Conservation (phyloP, 345 rosid species). For the rapeseed (Brassica napus) region DNA sequence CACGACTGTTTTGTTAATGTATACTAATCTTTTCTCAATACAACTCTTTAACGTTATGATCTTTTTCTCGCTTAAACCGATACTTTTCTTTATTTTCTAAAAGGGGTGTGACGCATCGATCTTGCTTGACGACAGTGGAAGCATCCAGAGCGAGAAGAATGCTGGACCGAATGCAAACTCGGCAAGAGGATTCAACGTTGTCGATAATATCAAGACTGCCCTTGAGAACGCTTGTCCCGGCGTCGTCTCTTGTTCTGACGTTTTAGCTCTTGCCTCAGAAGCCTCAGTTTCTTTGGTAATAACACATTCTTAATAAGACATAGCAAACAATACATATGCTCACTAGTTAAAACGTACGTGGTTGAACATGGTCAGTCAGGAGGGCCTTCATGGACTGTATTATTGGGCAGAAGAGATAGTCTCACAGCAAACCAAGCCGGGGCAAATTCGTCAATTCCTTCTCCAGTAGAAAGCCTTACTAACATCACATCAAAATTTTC, state of each 20-base stretch:
- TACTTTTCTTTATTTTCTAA: background rate
- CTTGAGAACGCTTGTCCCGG: conserved; percentile 68
- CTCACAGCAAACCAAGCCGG: conserved; percentile 33
- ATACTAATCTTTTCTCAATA: background rate
- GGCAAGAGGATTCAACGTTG: conserved; percentile 60
- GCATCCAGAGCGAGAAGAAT: conserved; percentile 62
- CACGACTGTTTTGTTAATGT: conserved; percentile 87
- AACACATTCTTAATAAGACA: background rate
- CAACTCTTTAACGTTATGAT: background rate
- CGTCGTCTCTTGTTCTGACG: conserved; percentile 75
- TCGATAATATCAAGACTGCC: conserved; percentile 67
- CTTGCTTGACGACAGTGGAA: conserved; percentile 53
- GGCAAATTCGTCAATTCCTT: conserved; percentile 32
- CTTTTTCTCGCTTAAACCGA: background rate
- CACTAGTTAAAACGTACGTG: background rate
- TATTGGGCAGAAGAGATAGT: conserved; percentile 45
- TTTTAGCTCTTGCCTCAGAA: conserved; percentile 68
- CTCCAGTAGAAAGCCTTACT: conserved; percentile 33
- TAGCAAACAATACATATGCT: background rate
- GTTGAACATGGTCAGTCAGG: conserved; percentile 34
- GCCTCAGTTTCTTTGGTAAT: conserved; percentile 64
- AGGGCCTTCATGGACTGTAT: conserved; percentile 39
- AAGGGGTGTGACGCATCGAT: conserved; percentile 79
- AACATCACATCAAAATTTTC: conserved; percentile 35
- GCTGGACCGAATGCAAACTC: conserved; percentile 57